Base-by-base conservation (phyloP, 179 eudicot genomes). In the Beta corolliflora region DNA sequence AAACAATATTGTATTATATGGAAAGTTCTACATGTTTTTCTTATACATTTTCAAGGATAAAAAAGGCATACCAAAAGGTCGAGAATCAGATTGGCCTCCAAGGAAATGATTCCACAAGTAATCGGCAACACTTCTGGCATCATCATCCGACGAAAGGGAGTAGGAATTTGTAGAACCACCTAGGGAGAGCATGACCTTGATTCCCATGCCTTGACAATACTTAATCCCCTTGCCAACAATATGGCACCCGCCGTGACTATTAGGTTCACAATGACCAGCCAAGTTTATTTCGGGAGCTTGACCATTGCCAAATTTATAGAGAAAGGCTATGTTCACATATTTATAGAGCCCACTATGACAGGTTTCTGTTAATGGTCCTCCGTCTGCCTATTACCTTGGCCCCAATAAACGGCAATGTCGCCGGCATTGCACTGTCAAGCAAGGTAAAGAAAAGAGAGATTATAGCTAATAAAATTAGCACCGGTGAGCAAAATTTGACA, bases 101-200 rank as follows among this genome's bases (percentile, higher is more conserved):
- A 59, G 63, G 10, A 59, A 59, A 19, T 59, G 21, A 59, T 59
- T 9, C 63, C 63, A 59, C 63, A 59, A 19, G 63, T 59, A 59
- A 59, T 59, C 63, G 23, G 25, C 63, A 18, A 59, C 23, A 5
- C 63, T 19, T 59, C 10, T 59, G 18, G 63, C 85, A 59, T 84
- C 87, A 15, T 23, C 79, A 0, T 68, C 25, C 5, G 87, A 86
- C 36, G 76, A 10, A 3, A 84, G 81, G 64, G 77, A 69, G 79
- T 79, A 84, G 59, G 73, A 58, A 23, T 2, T 2, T 1, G 9
- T 13, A 21, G 82, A 76, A 3, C 69, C 58, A 2, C 76, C 83
- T 21, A 87, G 25, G 19, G 86, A 87, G 3, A 87, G 78, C 54
- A 83, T 80, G n/a, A 83, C 84, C 82, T 84, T 82, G 63, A 82